phyloP scores from a whole-genome alignment of 2,329 filamentous ascomycete genomes.

The Curvularia lunata region DNA sequence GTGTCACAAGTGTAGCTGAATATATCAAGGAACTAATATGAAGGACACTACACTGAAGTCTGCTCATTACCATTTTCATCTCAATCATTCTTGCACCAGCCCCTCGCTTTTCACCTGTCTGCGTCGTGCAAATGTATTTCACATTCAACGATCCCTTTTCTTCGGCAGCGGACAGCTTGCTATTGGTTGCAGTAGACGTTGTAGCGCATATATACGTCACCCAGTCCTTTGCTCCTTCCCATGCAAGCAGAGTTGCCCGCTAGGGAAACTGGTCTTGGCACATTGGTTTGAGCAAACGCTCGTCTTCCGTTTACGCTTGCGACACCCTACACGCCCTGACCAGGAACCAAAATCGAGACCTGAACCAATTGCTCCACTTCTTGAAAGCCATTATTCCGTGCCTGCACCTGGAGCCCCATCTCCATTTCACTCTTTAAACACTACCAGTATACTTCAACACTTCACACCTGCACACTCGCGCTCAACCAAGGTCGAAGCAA shows the following conservation, averaged over 20 bases:
- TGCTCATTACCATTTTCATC: neutral
- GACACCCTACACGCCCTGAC: conserved; percentile 23
- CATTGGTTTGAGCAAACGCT: conserved; percentile 27
- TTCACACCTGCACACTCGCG: conserved; percentile 19
- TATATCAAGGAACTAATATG: conserved; percentile 8
- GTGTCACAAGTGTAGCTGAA: conserved; percentile 23
- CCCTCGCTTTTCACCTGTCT: neutral
- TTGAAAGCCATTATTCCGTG: conserved; percentile 29
- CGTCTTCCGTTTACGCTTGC: conserved; percentile 15
- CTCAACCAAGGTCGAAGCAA: conserved; percentile 15
- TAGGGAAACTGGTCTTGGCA: conserved; percentile 33
- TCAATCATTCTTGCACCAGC: neutral
- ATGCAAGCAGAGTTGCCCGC: conserved; percentile 26
- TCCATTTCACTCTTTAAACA: conserved; percentile 47
- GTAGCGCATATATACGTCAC: conserved; percentile 22
- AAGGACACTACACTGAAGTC: neutral
- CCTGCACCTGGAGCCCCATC: conserved; percentile 33
- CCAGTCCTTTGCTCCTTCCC: conserved; percentile 30
- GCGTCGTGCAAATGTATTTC: neutral
- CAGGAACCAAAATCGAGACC: conserved; percentile 16
- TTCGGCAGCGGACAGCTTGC: neutral
- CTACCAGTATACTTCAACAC: conserved; percentile 29
- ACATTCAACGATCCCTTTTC: conserved; percentile 1
- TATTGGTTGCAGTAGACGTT: conserved; percentile 7
- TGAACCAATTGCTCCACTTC: conserved; percentile 13